These are phyloP conservation scores for Aaosphaeria arxii DNA, from an alignment of 2,329 filamentous ascomycete genomes.

Conservation along the genomic window DNA sequence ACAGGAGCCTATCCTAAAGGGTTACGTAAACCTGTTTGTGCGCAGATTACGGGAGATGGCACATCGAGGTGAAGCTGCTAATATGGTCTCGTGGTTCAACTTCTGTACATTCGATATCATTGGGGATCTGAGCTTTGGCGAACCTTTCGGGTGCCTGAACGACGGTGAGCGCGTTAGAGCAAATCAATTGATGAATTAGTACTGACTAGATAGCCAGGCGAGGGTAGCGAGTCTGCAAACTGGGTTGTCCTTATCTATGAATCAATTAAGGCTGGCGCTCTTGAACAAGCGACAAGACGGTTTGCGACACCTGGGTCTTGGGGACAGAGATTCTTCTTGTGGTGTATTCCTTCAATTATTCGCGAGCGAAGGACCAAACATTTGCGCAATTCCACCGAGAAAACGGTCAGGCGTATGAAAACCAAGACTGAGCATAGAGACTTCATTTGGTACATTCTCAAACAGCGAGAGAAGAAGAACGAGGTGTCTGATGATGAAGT, in stretches of 20 bases:
- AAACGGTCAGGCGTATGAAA: slow-evolving; percentile 23
- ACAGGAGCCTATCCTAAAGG: slow-evolving; percentile 39
- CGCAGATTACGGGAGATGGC: slow-evolving; percentile 34
- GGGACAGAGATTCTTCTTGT: slow-evolving; percentile 22
- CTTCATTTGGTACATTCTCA: slow-evolving; percentile 35
- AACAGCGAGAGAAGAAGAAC: slow-evolving; percentile 31
- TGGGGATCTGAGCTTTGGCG: slow-evolving; percentile 30
- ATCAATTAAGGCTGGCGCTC: slow-evolving; percentile 31
- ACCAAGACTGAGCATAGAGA: slow-evolving; percentile 30
- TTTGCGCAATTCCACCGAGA: slow-evolving; percentile 27
- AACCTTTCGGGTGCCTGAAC: slow-evolving; percentile 29
- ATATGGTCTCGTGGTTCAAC: slow-evolving; percentile 34
- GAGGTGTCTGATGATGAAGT: slow-evolving; percentile 31
- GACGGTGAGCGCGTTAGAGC: slow-evolving; percentile 14
- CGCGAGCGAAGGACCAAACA: slow-evolving; percentile 24
- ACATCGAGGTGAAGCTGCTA: slow-evolving; percentile 21
- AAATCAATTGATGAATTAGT: not conserved
- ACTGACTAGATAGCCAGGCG: slow-evolving; percentile 10
- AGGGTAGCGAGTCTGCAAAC: slow-evolving; percentile 28
- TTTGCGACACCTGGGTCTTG: slow-evolving; percentile 22
- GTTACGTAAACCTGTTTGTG: slow-evolving; percentile 42
- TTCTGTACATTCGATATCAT: slow-evolving; percentile 34
- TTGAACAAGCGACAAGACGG: slow-evolving; percentile 28
- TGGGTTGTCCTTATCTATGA: slow-evolving; percentile 34
- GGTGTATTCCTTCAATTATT: slow-evolving; percentile 25